phyloP scores from a whole-genome alignment of 176 grass and related monocot genomes.

The Avena atlantica region DNA sequence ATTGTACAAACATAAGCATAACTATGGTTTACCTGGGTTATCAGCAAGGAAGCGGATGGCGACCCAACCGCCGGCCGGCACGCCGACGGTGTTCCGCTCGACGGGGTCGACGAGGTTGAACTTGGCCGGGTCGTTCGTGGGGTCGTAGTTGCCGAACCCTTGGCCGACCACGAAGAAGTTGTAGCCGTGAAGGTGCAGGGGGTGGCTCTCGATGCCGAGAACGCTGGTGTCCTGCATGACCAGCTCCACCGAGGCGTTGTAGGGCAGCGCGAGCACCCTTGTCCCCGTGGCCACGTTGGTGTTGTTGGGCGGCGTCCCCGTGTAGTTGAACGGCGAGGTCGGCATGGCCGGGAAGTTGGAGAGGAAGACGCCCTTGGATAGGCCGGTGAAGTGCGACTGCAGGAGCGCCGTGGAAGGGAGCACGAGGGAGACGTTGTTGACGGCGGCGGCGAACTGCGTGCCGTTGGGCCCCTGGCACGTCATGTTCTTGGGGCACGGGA shows the following conservation, averaged over 20 bases:
- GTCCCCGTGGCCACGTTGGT: slow-evolving; percentile 55
- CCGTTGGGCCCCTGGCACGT: slow-evolving; percentile 59
- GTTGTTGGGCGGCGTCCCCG: slow-evolving; percentile 65
- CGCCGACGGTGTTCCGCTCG: slow-evolving; percentile 76
- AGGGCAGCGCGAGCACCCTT: slow-evolving; percentile 53
- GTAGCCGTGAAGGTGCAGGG: slow-evolving; percentile 80
- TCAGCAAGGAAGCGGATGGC: slow-evolving; percentile 79
- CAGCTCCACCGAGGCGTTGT: slow-evolving; percentile 59
- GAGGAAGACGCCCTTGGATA: slow-evolving; percentile 52
- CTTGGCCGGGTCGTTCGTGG: slow-evolving; percentile 42
- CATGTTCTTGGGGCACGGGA: slow-evolving; percentile 52
- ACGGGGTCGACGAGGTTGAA: slow-evolving; percentile 89
- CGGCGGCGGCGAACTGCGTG: slow-evolving; percentile 48
- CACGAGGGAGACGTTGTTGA: slow-evolving; percentile 71
- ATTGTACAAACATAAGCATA: no score
- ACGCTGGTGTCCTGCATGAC: slow-evolving; percentile 83
- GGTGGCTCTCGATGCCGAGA: slow-evolving; percentile 74
- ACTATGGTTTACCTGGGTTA: slow-evolving; percentile 60
- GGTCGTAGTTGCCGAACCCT: slow-evolving; percentile 72
- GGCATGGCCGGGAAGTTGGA: slow-evolving; percentile 54
- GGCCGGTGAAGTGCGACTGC: slow-evolving; percentile 61
- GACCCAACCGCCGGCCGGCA: slow-evolving; percentile 71
- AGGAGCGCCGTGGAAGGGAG: slow-evolving; percentile 61
- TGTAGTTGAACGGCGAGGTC: slow-evolving; percentile 52
- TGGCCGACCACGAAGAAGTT: slow-evolving; percentile 77